These are phyloP conservation scores for Otatea glauca DNA, from an alignment of 176 grass and related monocot species.

Conservation along the genomic window DNA sequence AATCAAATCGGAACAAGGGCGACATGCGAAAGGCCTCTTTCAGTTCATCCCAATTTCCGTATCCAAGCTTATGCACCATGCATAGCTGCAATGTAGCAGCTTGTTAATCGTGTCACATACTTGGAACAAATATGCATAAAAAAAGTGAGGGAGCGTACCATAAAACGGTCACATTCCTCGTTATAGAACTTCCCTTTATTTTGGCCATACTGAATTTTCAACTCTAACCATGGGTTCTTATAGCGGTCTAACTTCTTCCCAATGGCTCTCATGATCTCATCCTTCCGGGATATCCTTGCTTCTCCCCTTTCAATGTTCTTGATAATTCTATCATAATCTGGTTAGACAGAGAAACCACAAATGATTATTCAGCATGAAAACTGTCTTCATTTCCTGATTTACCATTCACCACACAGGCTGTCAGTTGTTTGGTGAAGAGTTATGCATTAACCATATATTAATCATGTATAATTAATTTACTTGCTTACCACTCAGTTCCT, in stretches of 20 bases:
- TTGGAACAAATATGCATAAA: not conserved
- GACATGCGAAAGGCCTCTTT: conserved; percentile 94
- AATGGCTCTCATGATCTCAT: conserved; percentile 96
- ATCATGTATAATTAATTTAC: not conserved
- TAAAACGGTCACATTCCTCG: conserved; percentile 99
- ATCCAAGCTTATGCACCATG: conserved; percentile 98
- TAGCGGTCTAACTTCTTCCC: conserved; percentile 96
- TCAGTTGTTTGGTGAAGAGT: conserved; percentile 18
- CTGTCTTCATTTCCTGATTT: not conserved
- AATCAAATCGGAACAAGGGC: conserved; percentile 94
- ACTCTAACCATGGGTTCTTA: conserved; percentile 96
- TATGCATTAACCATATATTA: not conserved
- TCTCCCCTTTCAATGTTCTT: conserved; percentile 99
- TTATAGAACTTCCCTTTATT: conserved; percentile 98
- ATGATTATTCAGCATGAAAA: not conserved
- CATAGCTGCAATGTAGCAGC: conserved; percentile 73
- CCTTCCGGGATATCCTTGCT: conserved; percentile 89
- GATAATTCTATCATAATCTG: conserved; percentile 97
- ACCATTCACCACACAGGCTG: not conserved
- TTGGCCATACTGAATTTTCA: conserved; percentile 97
- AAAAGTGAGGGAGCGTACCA: conserved; percentile 56
- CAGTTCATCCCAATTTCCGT: conserved; percentile 96
- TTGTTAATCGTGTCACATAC: conserved; percentile 35
- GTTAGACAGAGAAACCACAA: conserved; percentile 20
- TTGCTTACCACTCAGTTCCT: conserved; percentile 83